Evolutionary conservation across 352 stramenopile species (phyloP), one percentile per base, ranked within the genome.

Genomic region (Phytophthora syringae): DNA sequence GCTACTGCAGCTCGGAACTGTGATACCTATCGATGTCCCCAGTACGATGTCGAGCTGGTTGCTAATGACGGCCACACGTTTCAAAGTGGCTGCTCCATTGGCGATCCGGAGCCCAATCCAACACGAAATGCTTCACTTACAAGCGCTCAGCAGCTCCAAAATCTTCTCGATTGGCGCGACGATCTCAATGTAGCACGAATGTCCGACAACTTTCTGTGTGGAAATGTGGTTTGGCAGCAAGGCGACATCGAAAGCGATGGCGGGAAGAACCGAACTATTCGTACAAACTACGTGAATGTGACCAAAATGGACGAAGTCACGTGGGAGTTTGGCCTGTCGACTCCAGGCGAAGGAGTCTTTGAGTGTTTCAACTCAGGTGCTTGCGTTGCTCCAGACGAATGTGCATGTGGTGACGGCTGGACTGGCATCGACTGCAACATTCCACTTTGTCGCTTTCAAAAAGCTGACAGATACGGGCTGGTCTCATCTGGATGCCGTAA

Each of bases 221-320:
- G 89, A 20, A 90, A 97, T 58, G 60, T 85, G 9, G 42, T 82
- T 22, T 99, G 97, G 97, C 59, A 89, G 27, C 88, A 99, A 79
- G 97, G 96, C 12, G 89, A 98, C 70, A 98, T 97, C 67, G 64
- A 73, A 47, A 90, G 79, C 0, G 25, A 58, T 2, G 91, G 84
- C 10, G 60, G 56, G 1, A 43, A 40, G 15, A 47, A 74, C 22
- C 89, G 96, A 5, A 67, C 88, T 30, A 72, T 87, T 6, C 90
- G 96, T 25, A 68, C 94, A 7, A 99, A 99, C 77, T 96, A 95
- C 70, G 85, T 96, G 49, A 98, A 98, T 72, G 97, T 98, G 53
- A 90, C 79, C 6, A 81, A 97, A 62, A 54, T 89, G 20, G 74
- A 88, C 50, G 76, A 88, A 37, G 73, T 82, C 15, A 81, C 69